These are phyloP conservation scores for Monosporascus sp. DNA, from an alignment of 2,329 filamentous ascomycete species.

Conservation along the genomic window DNA sequence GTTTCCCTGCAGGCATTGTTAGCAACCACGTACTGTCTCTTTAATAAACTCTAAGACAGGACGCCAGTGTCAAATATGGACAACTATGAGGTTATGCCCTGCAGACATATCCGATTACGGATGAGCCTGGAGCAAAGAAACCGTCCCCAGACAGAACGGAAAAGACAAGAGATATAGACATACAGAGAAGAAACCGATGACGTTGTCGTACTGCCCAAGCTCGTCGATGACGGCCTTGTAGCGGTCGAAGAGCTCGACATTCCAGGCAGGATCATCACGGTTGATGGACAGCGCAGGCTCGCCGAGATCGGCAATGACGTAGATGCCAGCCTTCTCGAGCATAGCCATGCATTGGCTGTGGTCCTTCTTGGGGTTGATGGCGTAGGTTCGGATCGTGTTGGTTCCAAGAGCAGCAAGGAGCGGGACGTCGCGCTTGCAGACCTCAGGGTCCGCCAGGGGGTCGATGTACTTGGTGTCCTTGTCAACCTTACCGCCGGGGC, in stretches of 20 bases:
- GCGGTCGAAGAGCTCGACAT: constrained; percentile 60
- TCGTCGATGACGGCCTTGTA: constrained; percentile 69
- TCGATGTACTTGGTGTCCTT: constrained; percentile 53
- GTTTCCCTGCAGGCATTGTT: constrained; percentile 47
- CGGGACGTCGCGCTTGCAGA: constrained; percentile 67
- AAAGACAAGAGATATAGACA: not conserved
- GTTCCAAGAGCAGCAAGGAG: constrained; percentile 61
- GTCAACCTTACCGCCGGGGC: constrained; percentile 31
- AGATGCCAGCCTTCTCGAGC: constrained; percentile 68
- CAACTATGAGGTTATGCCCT: too few relatives aligned
- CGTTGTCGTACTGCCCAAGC: constrained; percentile 65
- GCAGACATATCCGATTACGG: too few relatives aligned
- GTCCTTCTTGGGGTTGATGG: constrained; percentile 61
- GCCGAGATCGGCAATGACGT: constrained; percentile 70
- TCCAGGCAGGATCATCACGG: constrained; percentile 62
- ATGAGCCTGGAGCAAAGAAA: too few relatives aligned
- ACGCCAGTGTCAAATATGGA: too few relatives aligned
- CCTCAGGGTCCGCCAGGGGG: constrained; percentile 57
- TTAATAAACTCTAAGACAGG: too few relatives aligned
- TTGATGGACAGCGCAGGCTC: constrained; percentile 67
- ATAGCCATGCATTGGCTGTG: constrained; percentile 67
- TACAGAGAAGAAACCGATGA: constrained; percentile 70
- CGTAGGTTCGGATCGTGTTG: constrained; percentile 75
- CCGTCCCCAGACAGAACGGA: too few relatives aligned
- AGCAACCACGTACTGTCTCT: too few relatives aligned